These are phyloP conservation scores for Penium margaritaceum DNA, from an alignment of 139 green algal genomes.

Conservation along the genomic window DNA sequence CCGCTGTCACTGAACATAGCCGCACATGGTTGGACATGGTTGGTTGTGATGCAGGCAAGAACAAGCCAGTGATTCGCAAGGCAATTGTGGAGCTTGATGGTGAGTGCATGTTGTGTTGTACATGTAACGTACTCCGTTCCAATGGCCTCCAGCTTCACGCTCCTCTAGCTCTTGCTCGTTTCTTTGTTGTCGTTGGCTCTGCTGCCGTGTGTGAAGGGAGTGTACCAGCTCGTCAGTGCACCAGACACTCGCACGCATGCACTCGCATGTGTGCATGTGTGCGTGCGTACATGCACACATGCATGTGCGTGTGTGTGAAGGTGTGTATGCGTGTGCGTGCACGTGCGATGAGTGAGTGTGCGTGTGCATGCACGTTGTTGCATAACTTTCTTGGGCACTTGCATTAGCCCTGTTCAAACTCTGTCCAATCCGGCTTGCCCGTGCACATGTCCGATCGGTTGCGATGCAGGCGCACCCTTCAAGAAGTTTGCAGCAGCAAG, in stretches of 20 bases:
- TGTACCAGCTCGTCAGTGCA: no score
- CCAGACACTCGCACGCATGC: no score
- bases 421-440: neutral
- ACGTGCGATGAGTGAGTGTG: neutral
- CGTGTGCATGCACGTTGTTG: no score
- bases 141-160: neutral
- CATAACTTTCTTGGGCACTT: no score
- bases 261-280: no score
- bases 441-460: neutral
- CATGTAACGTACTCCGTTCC: neutral
- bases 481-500: conserved; percentile 38
- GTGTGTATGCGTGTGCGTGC: no score
- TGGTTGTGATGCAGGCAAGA: conserved; percentile 37
- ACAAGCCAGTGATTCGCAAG: conserved; percentile 58
- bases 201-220: no score
- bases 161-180: neutral
- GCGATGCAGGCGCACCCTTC: conserved; percentile 44
- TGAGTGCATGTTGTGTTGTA: conserved; percentile 3
- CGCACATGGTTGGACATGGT: no score
- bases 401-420: no score
- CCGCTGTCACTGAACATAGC: no score
- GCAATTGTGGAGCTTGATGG: conserved; percentile 56
- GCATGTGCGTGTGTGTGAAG: no score
- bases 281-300: no score
- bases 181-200: neutral